phyloP scores from a whole-genome alignment of 163 green algal genomes.

The Volvox carteri region DNA sequence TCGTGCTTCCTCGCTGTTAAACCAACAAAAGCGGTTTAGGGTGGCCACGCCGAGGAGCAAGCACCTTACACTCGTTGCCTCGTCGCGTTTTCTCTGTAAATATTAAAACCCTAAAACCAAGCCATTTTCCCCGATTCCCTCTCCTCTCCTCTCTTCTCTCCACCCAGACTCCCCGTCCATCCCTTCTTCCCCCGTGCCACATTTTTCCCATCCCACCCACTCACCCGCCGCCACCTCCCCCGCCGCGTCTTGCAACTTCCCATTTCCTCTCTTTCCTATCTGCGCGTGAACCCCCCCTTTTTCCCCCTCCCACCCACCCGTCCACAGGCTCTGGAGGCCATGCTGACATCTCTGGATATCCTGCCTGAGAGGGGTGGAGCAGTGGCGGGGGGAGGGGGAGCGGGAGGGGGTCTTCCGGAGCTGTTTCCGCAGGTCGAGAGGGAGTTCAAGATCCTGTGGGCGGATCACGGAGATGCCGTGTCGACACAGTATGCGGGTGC shows the following conservation, averaged over 20 bases:
- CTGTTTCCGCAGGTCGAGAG: conserved; percentile 72
- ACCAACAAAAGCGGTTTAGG: no score
- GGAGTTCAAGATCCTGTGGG: conserved; percentile 89
- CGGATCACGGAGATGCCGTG: conserved; percentile 92
- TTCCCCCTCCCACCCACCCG: not conserved
- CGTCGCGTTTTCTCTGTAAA: no score
- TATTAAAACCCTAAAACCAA: no score
- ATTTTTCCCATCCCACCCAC: not conserved
- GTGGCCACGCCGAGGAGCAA: no score
- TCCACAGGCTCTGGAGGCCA: conserved; percentile 77
- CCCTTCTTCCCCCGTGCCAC: not conserved
- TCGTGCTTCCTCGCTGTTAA: no score
- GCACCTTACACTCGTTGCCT: no score
- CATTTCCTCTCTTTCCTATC: not conserved
- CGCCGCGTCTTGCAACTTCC: not conserved
- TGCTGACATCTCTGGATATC: conserved; percentile 77
- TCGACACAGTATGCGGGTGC: conserved; percentile 86
- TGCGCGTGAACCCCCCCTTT: not conserved
- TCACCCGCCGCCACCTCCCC: no score
- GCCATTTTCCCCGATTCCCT: not conserved
- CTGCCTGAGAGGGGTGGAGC: conserved; percentile 55
- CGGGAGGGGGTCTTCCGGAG: conserved; percentile 57
- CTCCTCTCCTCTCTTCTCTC: not conserved
- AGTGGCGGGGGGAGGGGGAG: not conserved
- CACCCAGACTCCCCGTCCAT: not conserved